phyloP scores from a whole-genome alignment of 139 green algal species.

The Chlamydomonas urium region DNA sequence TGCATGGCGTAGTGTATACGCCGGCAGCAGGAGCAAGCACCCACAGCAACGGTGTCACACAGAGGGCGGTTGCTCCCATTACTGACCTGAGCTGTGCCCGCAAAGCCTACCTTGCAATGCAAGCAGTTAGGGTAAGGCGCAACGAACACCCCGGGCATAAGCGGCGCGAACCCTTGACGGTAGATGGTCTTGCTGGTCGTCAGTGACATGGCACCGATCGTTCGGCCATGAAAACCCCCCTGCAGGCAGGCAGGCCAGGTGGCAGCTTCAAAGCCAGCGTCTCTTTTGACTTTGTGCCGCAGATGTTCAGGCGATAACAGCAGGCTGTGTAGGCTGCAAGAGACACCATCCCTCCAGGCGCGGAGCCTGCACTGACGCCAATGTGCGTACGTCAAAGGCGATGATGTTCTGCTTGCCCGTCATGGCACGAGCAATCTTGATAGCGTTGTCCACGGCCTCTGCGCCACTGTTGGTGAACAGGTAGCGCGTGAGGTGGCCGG shows the following conservation, averaged over 20 bases:
- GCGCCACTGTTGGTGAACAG: conserved; percentile 69
- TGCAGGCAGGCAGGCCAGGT: conserved; percentile 16
- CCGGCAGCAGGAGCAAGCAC: too few species aligned
- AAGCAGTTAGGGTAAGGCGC: conserved; percentile 83
- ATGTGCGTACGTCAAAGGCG: conserved; percentile 60
- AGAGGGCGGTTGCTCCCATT: too few species aligned
- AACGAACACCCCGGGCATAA: conserved; percentile 58
- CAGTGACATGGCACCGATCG: conserved; percentile 72
- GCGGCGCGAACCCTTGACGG: conserved; percentile 63
- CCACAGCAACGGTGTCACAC: too few species aligned
- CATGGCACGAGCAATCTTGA: conserved; percentile 51
- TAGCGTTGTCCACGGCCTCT: conserved; percentile 83
- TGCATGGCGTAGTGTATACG: too few species aligned
- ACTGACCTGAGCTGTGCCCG: too few species aligned
- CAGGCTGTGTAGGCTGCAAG: too few species aligned
- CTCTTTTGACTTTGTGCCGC: too few species aligned
- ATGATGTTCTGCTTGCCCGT: conserved; percentile 76
- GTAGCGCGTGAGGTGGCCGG: conserved; percentile 39
- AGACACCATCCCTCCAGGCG: too few species aligned
- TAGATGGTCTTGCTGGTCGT: conserved; percentile 79
- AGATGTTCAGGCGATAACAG: too few species aligned
- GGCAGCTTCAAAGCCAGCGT: too few species aligned
- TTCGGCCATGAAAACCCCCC: conserved; percentile 76
- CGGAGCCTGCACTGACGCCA: neutral
- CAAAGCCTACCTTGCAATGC: conserved; percentile 75